These are phyloP conservation scores for Eutrema heterophyllum DNA, from an alignment of 345 rosid genomes.

Conservation along the genomic window DNA sequence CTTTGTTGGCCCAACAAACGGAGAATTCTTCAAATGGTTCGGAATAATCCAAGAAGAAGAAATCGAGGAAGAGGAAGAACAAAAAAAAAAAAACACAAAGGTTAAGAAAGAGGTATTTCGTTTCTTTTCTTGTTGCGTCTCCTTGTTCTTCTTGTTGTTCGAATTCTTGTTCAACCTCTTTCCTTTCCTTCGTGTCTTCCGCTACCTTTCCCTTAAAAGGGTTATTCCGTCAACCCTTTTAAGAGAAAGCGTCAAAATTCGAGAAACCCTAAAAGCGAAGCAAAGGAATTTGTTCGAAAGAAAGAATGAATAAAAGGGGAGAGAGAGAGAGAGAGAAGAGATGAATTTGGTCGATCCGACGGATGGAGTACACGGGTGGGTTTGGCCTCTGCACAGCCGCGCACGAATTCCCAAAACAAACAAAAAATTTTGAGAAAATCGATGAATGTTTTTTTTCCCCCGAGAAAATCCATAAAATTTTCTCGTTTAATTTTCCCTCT, in stretches of 20 bases:
- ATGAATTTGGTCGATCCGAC: conserved; percentile 32
- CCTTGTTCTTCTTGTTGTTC: not conserved
- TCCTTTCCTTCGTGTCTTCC: conserved; percentile 13
- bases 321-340: conserved; percentile 11
- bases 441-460: not conserved
- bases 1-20: not conserved
- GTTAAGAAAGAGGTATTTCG: conserved; percentile 4
- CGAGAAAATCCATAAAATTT: not conserved
- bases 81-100: not conserved
- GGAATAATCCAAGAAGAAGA: not conserved
- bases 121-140: not conserved
- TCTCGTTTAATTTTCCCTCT: conserved; percentile 5
- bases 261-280: conserved; percentile 25
- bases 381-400: conserved; percentile 38
- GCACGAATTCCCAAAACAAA: conserved; percentile 25
- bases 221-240: conserved; percentile 27
- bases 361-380: conserved; percentile 46
- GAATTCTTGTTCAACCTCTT: conserved; percentile 8
- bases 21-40: not conserved
- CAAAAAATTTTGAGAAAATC: not conserved
- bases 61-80: conserved; percentile 3
- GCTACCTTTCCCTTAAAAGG: conserved; percentile 11
- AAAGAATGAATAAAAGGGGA: conserved; percentile 6
- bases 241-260: conserved; percentile 30
- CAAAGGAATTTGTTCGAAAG: conserved; percentile 18